phyloP scores from a whole-genome alignment of 192 early-diverging fungal genomes.

The Gigaspora rosea region DNA sequence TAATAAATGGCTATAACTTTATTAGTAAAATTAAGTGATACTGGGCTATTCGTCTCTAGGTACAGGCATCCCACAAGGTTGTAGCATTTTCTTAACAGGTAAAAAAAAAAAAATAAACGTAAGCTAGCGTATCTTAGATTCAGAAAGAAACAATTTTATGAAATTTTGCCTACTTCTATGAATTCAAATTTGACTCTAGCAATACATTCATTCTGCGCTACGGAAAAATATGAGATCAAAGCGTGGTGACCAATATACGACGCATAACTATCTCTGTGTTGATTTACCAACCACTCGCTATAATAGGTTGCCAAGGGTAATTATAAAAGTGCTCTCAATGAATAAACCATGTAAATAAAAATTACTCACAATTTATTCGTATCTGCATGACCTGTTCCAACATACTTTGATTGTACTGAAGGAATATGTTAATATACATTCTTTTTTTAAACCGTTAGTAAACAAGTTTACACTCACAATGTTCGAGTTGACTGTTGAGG shows the following conservation, averaged over 20 bases:
- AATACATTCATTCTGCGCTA: conserved; percentile 86
- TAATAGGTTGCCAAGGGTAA: conserved; percentile 8
- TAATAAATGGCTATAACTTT: no score
- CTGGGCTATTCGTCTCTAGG: conserved; percentile 19
- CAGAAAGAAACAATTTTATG: background rate
- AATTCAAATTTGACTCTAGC: conserved; percentile 73
- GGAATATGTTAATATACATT: background rate
- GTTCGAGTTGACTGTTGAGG: conserved; percentile 79
- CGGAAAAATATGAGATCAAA: conserved; percentile 77
- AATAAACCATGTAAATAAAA: background rate
- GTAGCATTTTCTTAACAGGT: conserved; percentile 62
- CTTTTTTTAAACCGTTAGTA: background rate
- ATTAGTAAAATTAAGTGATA: no score
- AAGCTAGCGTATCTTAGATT: background rate
- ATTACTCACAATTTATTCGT: conserved; percentile 80
- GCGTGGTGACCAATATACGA: conserved; percentile 77
- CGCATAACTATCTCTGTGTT: conserved; percentile 81
- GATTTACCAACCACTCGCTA: conserved; percentile 87
- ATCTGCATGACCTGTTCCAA: conserved; percentile 90
- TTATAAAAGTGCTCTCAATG: conserved; percentile 1
- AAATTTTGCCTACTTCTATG: conserved; percentile 59
- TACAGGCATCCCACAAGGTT: conserved; percentile 60
- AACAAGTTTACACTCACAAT: conserved; percentile 54
- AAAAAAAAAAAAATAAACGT: conserved; percentile 2
- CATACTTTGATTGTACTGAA: conserved; percentile 80